Evolutionary conservation across 208 protist species (phyloP).

Genomic region (Trypanosoma theileri): DNA sequence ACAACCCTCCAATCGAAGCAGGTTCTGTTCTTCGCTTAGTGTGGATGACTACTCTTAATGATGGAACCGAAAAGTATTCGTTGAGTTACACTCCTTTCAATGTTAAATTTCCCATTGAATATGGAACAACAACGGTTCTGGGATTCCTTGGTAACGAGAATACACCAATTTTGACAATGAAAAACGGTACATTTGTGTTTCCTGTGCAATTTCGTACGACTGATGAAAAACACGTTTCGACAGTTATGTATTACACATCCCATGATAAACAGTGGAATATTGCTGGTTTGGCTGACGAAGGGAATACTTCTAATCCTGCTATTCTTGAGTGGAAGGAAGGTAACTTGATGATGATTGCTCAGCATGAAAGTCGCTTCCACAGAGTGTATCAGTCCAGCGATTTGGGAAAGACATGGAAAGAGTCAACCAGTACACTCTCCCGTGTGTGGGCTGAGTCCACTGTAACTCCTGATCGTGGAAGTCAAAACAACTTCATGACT

Average conservation of each 20-base stretch:
- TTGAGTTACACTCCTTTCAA: too few relatives aligned
- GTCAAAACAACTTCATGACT: too few relatives aligned
- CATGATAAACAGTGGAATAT: neutral
- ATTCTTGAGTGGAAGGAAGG: neutral
- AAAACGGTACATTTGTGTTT: slow-evolving; percentile 3
- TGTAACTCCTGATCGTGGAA: too few relatives aligned
- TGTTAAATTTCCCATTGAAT: neutral
- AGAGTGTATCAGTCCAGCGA: neutral
- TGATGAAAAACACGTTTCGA: neutral
- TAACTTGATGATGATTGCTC: neutral
- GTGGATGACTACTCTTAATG: too few relatives aligned
- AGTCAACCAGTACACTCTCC: neutral
- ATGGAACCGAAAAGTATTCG: too few relatives aligned
- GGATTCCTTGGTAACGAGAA: neutral
- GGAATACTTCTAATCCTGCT: neutral
- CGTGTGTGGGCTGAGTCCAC: neutral
- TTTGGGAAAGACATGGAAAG: slow-evolving; percentile 1
- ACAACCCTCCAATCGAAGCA: too few relatives aligned
- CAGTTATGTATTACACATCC: neutral
- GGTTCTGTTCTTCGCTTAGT: too few relatives aligned
- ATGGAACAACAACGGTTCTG: neutral
- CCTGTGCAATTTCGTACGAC: neutral
- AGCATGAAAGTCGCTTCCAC: neutral
- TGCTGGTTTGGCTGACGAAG: neutral
- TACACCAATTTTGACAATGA: neutral